These are phyloP conservation scores for Taxillus chinensis DNA, from an alignment of 164 flowering plant species.

Conservation along the genomic window DNA sequence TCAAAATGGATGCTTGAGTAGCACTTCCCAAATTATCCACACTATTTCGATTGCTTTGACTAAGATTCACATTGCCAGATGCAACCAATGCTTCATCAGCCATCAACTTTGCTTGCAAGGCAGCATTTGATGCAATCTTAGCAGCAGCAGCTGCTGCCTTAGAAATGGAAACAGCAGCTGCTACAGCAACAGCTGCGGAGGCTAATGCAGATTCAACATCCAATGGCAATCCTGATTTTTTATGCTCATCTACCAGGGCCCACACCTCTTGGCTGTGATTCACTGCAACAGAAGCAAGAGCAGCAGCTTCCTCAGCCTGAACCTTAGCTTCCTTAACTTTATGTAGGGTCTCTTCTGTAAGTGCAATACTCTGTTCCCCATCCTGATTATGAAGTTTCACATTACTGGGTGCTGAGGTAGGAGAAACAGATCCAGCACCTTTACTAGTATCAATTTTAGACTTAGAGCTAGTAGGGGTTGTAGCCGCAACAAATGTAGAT, in stretches of 20 bases:
- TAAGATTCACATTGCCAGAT: slow-evolving; percentile 13
- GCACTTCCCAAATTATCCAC: slow-evolving; percentile 29
- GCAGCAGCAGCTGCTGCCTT: slow-evolving; percentile 99
- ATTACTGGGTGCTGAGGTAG: slow-evolving; percentile 20
- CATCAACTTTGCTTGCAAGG: slow-evolving; percentile 85
- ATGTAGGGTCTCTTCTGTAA: slow-evolving; percentile 42
- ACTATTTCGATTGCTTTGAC: slow-evolving; percentile 18
- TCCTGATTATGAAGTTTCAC: slow-evolving; percentile 16
- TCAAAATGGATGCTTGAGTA: slow-evolving; percentile 53
- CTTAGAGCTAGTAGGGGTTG: slow-evolving; percentile 17
- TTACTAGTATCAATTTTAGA: slow-evolving; percentile 20
- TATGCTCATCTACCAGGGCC: slow-evolving; percentile 58
- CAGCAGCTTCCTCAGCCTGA: slow-evolving; percentile 78
- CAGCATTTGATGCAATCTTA: slow-evolving; percentile 83
- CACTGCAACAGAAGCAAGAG: slow-evolving; percentile 58
- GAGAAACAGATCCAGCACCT: slow-evolving; percentile 14
- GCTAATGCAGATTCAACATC: slow-evolving; percentile 60
- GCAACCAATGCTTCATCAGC: slow-evolving; percentile 58
- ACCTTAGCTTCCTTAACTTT: slow-evolving; percentile 62
- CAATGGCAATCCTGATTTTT: slow-evolving; percentile 35
- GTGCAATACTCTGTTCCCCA: slow-evolving; percentile 19
- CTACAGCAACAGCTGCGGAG: slow-evolving; percentile 73
- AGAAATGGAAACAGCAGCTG: slow-evolving; percentile 95
- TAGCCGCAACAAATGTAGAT: slow-evolving; percentile 26
- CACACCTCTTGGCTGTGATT: slow-evolving; percentile 59